Evolutionary conservation across 2,329 filamentous ascomycete species (phyloP).

Genomic region (Laburnicola sp.): DNA sequence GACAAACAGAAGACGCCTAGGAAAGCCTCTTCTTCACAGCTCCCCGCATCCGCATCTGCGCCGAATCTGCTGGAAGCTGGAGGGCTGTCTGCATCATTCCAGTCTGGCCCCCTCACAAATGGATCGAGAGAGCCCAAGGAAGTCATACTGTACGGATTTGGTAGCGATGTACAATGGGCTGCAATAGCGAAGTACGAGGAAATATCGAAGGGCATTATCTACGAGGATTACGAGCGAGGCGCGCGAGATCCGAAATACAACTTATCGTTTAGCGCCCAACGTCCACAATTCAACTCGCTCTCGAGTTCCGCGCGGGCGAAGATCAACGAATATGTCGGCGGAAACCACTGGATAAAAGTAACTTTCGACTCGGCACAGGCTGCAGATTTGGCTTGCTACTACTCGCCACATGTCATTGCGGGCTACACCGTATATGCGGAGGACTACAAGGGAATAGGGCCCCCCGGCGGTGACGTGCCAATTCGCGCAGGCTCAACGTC

Average conservation of each 20-base stretch:
- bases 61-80: conserved; percentile 37
- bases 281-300: conserved; percentile 66
- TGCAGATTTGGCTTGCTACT: conserved; percentile 53
- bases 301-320: conserved; percentile 74
- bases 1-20: conserved; percentile 34
- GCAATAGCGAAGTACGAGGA: conserved; percentile 87
- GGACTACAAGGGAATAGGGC: conserved; percentile 50
- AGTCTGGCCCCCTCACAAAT: conserved; percentile 37
- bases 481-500: conserved; percentile 44
- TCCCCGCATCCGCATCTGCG: conserved; percentile 38
- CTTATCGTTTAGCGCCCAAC: conserved; percentile 70
- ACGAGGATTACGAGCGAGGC: conserved; percentile 89
- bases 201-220: conserved; percentile 76
- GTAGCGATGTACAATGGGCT: conserved; percentile 70
- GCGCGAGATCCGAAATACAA: conserved; percentile 75
- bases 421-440: conserved; percentile 55
- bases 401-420: conserved; percentile 52
- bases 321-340: conserved; percentile 79
- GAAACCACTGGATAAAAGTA: conserved; percentile 81
- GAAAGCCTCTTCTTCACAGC: conserved; percentile 20
- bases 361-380: conserved; percentile 55
- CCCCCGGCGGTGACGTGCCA: conserved; percentile 47
- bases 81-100: conserved; percentile 33
- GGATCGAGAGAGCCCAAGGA: conserved; percentile 67
- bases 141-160: conserved; percentile 83